A percentile compares a stretch with the other conserved stretches of the same genome.
These are phyloP conservation scores for Pleurotus platypus DNA, from an alignment of 768 basidiomycete genomes.

Conservation along the genomic window DNA sequence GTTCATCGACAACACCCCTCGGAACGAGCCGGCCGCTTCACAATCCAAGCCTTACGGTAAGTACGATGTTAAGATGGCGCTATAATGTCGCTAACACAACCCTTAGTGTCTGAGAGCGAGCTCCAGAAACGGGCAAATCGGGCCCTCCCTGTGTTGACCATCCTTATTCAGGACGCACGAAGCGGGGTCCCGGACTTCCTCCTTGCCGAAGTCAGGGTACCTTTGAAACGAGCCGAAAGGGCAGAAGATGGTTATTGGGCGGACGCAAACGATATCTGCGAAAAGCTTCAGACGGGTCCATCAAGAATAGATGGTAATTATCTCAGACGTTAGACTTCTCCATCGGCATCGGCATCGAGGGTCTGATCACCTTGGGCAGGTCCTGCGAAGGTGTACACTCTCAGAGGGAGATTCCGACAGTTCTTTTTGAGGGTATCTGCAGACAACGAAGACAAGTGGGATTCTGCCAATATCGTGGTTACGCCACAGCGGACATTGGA, in stretches of 20 bases:
- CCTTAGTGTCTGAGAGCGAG: neutral
- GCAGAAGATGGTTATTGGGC: constrained; percentile 65
- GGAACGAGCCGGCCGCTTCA: neutral
- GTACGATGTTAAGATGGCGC: neutral
- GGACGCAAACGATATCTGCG: constrained; percentile 58
- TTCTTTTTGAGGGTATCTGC: constrained; percentile 60
- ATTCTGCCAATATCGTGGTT: constrained; percentile 56
- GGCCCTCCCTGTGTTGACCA: constrained; percentile 52
- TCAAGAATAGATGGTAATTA: constrained; percentile 65
- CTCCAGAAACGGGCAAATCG: constrained; percentile 10
- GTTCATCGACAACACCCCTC: neutral
- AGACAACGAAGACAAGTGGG: constrained; percentile 46
- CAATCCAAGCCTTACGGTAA: neutral
- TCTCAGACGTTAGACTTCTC: neutral
- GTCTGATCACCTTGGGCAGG: constrained; percentile 29
- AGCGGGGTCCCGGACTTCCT: constrained; percentile 50
- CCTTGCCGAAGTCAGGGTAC: constrained; percentile 64
- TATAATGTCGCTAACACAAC: neutral
- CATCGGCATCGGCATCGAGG: constrained; percentile 9
- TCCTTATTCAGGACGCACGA: constrained; percentile 64
- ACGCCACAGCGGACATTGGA: constrained; percentile 51
- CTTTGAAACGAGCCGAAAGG: constrained; percentile 44
- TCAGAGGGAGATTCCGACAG: constrained; percentile 68
- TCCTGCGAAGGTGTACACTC: constrained; percentile 63
- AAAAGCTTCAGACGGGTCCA: constrained; percentile 56